Base-by-base conservation (phyloP, 2,329 filamentous ascomycete species). In the Phaeosphaeriaceae sp. region DNA sequence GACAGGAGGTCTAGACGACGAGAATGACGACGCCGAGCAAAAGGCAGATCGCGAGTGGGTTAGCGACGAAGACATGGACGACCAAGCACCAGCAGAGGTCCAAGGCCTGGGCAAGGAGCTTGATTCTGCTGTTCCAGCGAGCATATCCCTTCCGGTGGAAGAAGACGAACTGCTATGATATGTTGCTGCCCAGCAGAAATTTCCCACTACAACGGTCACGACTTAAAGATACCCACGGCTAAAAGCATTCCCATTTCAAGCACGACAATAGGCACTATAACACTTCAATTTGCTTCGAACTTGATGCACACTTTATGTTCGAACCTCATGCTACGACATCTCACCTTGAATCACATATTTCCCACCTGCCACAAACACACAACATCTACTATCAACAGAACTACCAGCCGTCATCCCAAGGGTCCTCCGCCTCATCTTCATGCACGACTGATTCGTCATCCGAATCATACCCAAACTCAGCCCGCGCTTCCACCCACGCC, bases 31-130 rank as follows among this genome's bases (percentile, higher is more conserved):
- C 9, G 67, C 58, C 40, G 56, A 48, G n/a, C 58, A 48, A 50
- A 60, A 41, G 27, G 49, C 48, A 52, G 65, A 63, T 22, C 61
- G 62, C 47, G 69, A 67, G 48, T 70, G 71, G 71, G 70, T 67
- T 10, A 66, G 64, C 21, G 73, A 75, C 53, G 73, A 72, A 49
- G 74, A 73, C 22, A 75, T 75, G 73, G 64, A 59, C 46, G 65
- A 58, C 25, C 63, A 54, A 25, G 66, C 55, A 31, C 48, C 20
- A 25, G 56, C 19, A 10, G 46, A 57, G 15, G 53, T 66, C 24
- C 53, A 58, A 13, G 67, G 56, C 0, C 62, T 65, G 41, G 59
- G 63, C 7, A 70, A 70, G 48, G 41, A 62, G 40, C 46, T 55
- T 13, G 58, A 62, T 13, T 59, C 59, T 20, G 63, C 60, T 3